Percentiles rank a stretch among this genome's conserved stretches.
Conservation (phyloP, 2,329 filamentous ascomycete species). For the Fusarium anguioides region DNA sequence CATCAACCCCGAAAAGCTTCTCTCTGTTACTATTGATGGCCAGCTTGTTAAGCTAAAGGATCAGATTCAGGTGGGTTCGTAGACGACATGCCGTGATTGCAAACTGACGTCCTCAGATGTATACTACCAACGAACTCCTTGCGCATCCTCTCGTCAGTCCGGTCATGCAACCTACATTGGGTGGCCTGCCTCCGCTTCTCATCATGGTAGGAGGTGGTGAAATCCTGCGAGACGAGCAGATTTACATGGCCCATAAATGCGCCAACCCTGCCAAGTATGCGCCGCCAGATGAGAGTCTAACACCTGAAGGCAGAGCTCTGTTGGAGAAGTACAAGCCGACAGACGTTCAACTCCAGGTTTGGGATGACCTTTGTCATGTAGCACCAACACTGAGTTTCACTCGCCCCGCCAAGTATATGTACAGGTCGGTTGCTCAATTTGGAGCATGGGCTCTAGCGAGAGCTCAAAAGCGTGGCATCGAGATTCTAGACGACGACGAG, state of each 20-base stretch:
- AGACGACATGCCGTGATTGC: neutral
- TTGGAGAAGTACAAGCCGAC: slow-evolving; percentile 81
- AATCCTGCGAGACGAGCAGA: slow-evolving; percentile 90
- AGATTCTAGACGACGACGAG: slow-evolving; percentile 82
- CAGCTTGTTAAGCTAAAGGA: slow-evolving; percentile 81
- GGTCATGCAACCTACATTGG: slow-evolving; percentile 85
- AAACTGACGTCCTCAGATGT: slow-evolving; percentile 63
- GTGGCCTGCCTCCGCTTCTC: slow-evolving; percentile 87
- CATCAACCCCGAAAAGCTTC: slow-evolving; percentile 47
- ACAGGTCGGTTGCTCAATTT: slow-evolving; percentile 90
- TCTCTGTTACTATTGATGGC: slow-evolving; percentile 78
- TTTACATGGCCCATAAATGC: slow-evolving; percentile 94
- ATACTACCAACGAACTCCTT: slow-evolving; percentile 84
- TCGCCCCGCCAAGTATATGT: slow-evolving; percentile 96
- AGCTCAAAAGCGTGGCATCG: slow-evolving; percentile 82
- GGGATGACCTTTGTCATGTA: slow-evolving; percentile 95
- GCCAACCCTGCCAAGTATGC: slow-evolving; percentile 84
- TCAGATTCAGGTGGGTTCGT: slow-evolving; percentile 81
- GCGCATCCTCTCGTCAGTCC: slow-evolving; percentile 92
- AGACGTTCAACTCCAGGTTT: slow-evolving; percentile 92
- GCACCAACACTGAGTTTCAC: slow-evolving; percentile 95
- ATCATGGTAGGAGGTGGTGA: slow-evolving; percentile 91
- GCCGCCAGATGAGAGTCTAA: slow-evolving; percentile 71
- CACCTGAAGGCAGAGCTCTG: slow-evolving; percentile 68
- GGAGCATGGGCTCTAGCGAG: slow-evolving; percentile 89